These are phyloP conservation scores for Pichia sp. DNA, from an alignment of 1,139 yeast genomes.

Conservation along the genomic window DNA sequence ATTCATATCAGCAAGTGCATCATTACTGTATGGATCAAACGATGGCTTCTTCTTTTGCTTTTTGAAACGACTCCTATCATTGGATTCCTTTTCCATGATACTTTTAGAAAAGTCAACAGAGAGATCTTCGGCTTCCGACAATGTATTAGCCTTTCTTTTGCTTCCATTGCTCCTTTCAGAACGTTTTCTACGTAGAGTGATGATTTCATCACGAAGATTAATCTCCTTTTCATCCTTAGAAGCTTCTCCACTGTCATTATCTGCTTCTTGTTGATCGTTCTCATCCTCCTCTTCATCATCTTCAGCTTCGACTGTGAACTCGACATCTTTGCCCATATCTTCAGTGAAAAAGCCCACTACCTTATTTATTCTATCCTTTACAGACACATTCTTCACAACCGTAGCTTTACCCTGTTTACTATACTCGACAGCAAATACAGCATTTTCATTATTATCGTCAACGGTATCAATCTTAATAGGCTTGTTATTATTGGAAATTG, in stretches of 20 bases:
- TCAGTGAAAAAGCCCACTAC: constrained; percentile 14
- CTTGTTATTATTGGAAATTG: neutral
- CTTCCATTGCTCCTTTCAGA: constrained; percentile 16
- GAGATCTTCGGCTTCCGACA: constrained; percentile 17
- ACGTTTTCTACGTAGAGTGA: constrained; percentile 43
- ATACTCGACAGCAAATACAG: constrained; percentile 17
- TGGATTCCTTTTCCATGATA: constrained; percentile 34
- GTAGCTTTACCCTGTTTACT: constrained; percentile 5
- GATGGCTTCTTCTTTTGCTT: constrained; percentile 41
- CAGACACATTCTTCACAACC: constrained; percentile 1
- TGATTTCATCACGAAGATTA: constrained; percentile 46
- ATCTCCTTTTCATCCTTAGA: constrained; percentile 9
- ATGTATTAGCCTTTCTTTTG: constrained; percentile 18
- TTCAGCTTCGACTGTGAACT: constrained; percentile 18
- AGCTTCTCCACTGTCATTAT: neutral
- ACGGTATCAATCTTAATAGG: neutral
- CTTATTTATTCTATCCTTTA: constrained; percentile 15
- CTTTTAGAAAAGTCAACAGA: constrained; percentile 49
- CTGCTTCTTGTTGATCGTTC: constrained; percentile 14
- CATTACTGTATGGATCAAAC: constrained; percentile 53
- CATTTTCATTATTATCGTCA: neutral
- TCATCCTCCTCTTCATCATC: constrained; percentile 11
- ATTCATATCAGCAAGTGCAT: constrained; percentile 31
- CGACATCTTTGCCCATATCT: constrained; percentile 15
- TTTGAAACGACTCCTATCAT: constrained; percentile 24